Base-by-base conservation (phyloP, 2,329 filamentous ascomycete species). In the Fusarium pseudocircinatum region DNA sequence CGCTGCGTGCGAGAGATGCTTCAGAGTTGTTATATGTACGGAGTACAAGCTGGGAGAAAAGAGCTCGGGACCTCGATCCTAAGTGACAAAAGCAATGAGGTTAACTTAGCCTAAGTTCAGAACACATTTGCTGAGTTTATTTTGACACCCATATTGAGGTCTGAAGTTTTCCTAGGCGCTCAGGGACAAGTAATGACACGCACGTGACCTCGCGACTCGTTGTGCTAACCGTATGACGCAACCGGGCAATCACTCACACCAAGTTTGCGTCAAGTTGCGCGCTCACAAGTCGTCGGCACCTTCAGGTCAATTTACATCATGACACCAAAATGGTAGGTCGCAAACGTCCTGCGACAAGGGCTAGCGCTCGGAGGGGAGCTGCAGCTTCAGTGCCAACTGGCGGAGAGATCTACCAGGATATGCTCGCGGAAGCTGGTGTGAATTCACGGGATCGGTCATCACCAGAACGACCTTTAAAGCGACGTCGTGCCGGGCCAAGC, bases 351-450 rank as follows among this genome's bases (percentile, higher is more conserved):
- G 77, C 63, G 37, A 72, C 77, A 44, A 75, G 72, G 60, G 75
- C 75, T 30, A 77, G 70, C 47, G 72, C 60, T 60, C 72, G 74
- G 28, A 63, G 68, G 26, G 60, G 47, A 40, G 72, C 57, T 44
- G 68, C 61, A 13, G 64, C 58, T 13, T 65, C 70, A 14, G 65
- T 47, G 32, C 67, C 75, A 24, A 76, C 72, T n/a, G 79, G 76
- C 15, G 81, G 82, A 28, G 79, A 84, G 34, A 81, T 88, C 39
- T 87, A 87, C 74, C 81, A 79, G 46, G 82, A 87, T 69, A 86
- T 88, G 85, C 82, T 88, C 39, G 79, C 79, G 18, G 86, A 87
- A 70, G 86, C 83, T n/a, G 83, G 85, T n/a, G 80, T 86, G 34
- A 78, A 78, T 46, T 63, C 70, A 30, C 69, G 62, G 32, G 63